These are phyloP conservation scores for Phytophthora palmivora DNA, from an alignment of 352 stramenopile species.

Conservation along the genomic window DNA sequence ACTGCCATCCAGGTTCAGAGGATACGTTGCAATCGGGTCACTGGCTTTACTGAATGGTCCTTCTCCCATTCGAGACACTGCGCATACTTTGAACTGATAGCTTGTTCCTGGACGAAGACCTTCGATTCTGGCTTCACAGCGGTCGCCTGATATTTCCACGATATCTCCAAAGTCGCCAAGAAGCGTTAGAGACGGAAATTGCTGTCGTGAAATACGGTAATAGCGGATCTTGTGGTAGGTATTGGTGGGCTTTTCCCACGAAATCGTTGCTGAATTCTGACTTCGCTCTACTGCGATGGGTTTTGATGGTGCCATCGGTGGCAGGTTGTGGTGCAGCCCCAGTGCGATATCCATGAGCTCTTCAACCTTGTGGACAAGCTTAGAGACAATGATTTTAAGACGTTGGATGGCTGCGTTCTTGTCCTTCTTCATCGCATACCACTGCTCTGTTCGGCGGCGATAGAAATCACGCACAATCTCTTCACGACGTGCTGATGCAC, in stretches of 20 bases:
- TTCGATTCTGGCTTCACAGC: constrained; percentile 67
- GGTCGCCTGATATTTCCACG: constrained; percentile 72
- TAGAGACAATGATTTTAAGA: constrained; percentile 89
- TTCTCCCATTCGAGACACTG: constrained; percentile 87
- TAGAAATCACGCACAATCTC: constrained; percentile 77
- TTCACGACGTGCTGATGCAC: constrained; percentile 54
- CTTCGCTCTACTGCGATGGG: constrained; percentile 60
- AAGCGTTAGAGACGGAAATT: constrained; percentile 83
- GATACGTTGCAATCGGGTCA: constrained; percentile 71
- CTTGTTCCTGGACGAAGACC: constrained; percentile 78
- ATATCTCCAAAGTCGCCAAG: constrained; percentile 85
- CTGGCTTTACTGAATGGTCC: constrained; percentile 80
- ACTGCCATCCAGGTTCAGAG: constrained; percentile 75
- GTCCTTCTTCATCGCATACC: constrained; percentile 84
- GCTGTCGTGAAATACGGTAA: constrained; percentile 83
- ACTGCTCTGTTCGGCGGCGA: constrained; percentile 69
- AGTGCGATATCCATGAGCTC: constrained; percentile 91
- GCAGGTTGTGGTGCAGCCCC: constrained; percentile 84
- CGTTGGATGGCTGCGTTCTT: constrained; percentile 85
- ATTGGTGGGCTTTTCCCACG: constrained; percentile 66
- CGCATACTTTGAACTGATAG: constrained; percentile 90
- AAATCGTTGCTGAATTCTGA: constrained; percentile 80
- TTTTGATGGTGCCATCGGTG: constrained; percentile 76
- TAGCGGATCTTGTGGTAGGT: constrained; percentile 84
- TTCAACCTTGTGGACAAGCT: constrained; percentile 89